phyloP scores from a whole-genome alignment of 1,284 basidiomycete species.

The Coniferiporia sulphurascens region DNA sequence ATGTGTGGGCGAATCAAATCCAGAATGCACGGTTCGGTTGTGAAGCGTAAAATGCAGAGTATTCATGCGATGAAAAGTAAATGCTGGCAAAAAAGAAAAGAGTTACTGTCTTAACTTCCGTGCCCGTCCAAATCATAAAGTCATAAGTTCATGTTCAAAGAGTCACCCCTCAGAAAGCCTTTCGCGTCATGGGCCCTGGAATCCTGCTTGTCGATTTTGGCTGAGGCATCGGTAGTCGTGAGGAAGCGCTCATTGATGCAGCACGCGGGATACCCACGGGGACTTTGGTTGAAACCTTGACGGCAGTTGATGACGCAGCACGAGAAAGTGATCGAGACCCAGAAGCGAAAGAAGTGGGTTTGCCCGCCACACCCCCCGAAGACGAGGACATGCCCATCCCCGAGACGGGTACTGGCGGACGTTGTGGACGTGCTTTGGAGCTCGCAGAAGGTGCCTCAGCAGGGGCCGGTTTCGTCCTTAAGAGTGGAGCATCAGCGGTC shows the following conservation, averaged over 20 bases:
- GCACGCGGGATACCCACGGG: neutral
- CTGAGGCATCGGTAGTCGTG: slow-evolving; percentile 5
- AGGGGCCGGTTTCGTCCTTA: neutral
- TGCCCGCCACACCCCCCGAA: neutral
- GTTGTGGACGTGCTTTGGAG: slow-evolving; percentile 1
- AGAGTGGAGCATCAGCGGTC: slow-evolving; percentile 6
- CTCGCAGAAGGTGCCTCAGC: neutral
- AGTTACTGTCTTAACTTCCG: too few species aligned
- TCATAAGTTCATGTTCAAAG: neutral
- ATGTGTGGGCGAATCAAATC: too few species aligned
- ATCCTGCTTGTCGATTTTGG: slow-evolving; percentile 4
- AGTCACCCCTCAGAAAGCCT: slow-evolving; percentile 1
- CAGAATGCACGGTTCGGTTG: too few species aligned
- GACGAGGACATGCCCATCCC: neutral
- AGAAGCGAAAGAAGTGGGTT: neutral
- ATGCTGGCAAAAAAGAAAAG: too few species aligned
- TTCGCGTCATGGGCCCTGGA: neutral
- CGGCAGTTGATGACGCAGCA: neutral
- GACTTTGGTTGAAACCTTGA: neutral
- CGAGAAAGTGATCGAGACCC: neutral
- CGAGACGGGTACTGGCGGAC: neutral
- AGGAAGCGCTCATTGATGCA: neutral
- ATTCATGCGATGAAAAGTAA: too few species aligned
- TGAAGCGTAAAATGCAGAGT: too few species aligned
- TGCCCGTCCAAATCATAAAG: neutral